Percentiles rank a stretch among this genome's conserved stretches.
phyloP scores from a whole-genome alignment of 345 rosid species.

The Hibiscus mutabilis region DNA sequence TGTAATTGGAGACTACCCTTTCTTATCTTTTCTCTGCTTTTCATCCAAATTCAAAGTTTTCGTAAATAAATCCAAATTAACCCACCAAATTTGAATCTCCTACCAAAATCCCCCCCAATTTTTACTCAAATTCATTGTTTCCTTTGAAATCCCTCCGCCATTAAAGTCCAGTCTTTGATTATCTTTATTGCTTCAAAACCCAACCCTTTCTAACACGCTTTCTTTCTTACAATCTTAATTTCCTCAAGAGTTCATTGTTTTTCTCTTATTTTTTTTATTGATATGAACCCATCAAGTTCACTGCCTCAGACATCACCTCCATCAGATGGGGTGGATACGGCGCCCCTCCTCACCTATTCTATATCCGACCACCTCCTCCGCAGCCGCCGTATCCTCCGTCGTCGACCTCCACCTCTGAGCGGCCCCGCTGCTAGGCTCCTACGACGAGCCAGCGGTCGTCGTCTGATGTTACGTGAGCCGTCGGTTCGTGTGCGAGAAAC shows the following conservation, averaged over 20 bases:
- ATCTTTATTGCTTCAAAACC: slow-evolving; percentile 5
- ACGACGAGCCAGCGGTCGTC: slow-evolving; percentile 69
- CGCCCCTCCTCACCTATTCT: slow-evolving; percentile 41
- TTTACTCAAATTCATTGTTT: not conserved
- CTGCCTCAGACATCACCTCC: not conserved
- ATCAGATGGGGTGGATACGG: slow-evolving; percentile 31
- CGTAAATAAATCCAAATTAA: not conserved
- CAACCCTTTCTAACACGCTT: not conserved
- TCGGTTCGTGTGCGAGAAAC: slow-evolving; percentile 27
- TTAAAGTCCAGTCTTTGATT: not conserved
- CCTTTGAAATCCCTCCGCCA: not conserved
- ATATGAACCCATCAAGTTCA: slow-evolving; percentile 32
- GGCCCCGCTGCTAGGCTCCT: slow-evolving; percentile 60
- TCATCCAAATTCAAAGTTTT: slow-evolving; percentile 2
- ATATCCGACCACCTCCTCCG: slow-evolving; percentile 45
- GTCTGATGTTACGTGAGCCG: slow-evolving; percentile 65
- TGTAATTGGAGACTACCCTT: not conserved
- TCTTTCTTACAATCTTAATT: not conserved
- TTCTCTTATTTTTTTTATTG: not conserved
- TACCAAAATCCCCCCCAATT: not conserved
- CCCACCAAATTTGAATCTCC: slow-evolving; percentile 16
- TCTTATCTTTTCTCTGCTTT: not conserved
- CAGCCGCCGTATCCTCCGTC: slow-evolving; percentile 48
- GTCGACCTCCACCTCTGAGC: slow-evolving; percentile 46
- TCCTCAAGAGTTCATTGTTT: too few relatives aligned